Conservation (phyloP, 345 rosid genomes). For the Conringia planisiliqua region DNA sequence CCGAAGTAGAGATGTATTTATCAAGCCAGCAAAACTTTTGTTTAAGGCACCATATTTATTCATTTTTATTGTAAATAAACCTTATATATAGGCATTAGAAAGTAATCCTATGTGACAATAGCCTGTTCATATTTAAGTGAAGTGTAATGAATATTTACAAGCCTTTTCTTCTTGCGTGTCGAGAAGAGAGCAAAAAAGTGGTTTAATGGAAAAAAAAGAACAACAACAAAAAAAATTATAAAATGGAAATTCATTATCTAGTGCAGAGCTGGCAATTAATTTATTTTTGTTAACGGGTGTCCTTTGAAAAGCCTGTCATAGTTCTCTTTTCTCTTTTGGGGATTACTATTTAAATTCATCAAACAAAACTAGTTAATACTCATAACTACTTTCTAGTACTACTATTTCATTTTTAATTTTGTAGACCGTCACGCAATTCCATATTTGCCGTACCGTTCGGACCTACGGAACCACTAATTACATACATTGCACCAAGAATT, state of each 20-base stretch:
- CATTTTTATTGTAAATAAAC: neutral
- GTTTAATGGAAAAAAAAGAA: neutral
- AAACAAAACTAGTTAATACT: neutral
- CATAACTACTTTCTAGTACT: constrained; percentile 4
- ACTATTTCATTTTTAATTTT: neutral
- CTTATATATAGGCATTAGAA: neutral
- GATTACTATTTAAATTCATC: constrained; percentile 11
- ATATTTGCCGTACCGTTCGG: constrained; percentile 20
- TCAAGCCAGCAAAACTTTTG: constrained; percentile 34
- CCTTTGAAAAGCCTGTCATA: constrained; percentile 22
- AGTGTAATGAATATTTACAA: neutral
- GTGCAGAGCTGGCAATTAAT: constrained; percentile 2
- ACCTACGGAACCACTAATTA: constrained; percentile 13
- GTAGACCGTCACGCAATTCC: neutral
- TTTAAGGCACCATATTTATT: constrained; percentile 19
- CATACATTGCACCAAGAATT: neutral
- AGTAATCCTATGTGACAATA: constrained; percentile 4
- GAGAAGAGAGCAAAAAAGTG: neutral
- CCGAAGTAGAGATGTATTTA: constrained; percentile 4
- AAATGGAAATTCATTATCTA: neutral
- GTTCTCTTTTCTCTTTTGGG: neutral
- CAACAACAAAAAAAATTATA: neutral
- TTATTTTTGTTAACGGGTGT: neutral
- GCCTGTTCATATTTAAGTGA: neutral
- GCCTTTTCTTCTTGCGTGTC: constrained; percentile 1